Percentiles rank a stretch among this genome's conserved stretches.
Evolutionary conservation across 495 filamentous ascomycete species (phyloP).

Genomic region (Tuber brumale): DNA sequence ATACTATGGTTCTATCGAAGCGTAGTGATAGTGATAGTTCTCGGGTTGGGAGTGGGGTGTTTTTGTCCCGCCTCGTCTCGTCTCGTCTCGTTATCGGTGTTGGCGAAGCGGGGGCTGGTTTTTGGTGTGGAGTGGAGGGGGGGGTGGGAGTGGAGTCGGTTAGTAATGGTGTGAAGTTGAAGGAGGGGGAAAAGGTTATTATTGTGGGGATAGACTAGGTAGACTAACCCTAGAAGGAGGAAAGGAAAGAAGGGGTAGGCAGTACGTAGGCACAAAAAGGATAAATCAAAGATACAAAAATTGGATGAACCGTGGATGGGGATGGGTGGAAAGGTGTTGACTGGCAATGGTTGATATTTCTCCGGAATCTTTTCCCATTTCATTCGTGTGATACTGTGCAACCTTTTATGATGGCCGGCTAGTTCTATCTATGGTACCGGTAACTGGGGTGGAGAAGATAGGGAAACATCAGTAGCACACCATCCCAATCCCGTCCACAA

Average conservation of each 20-base stretch:
- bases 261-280: no score
- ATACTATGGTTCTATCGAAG: not conserved
- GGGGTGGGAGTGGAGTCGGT: not conserved
- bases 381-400: not conserved
- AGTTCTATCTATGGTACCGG: not conserved
- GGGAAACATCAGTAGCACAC: not conserved
- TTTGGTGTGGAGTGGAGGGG: not conserved
- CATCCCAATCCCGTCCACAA: not conserved
- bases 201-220: no score
- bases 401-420: not conserved
- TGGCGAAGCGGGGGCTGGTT: not conserved
- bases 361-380: not conserved
- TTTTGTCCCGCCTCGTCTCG: not conserved
- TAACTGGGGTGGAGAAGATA: not conserved
- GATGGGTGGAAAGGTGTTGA: not conserved
- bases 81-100: not conserved
- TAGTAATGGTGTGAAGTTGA: no score
- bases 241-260: no score
- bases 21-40: no score
- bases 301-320: conserved; percentile 2
- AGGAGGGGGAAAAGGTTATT: no score
- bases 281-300: not conserved
- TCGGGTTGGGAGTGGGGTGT: not conserved
- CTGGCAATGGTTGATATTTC: not conserved
- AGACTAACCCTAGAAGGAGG: no score